These are phyloP conservation scores for Pseudotsuga menziesii DNA, from an alignment of 75 land plant genomes.

Conservation along the genomic window DNA sequence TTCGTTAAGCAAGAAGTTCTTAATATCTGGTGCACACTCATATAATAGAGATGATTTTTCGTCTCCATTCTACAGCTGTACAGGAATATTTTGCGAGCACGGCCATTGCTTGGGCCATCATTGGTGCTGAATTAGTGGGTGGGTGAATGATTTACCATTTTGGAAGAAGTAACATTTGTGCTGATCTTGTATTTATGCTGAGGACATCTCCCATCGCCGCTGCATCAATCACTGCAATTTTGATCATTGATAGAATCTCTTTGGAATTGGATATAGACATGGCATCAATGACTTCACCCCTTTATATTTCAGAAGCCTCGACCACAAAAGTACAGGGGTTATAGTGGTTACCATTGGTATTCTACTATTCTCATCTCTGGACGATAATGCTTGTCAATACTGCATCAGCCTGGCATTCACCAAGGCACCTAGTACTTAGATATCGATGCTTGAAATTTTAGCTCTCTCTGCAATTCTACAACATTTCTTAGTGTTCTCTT, in stretches of 20 bases:
- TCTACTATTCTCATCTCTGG: conserved; percentile 73
- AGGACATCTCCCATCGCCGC: conserved; percentile 76
- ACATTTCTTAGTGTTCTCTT: conserved; percentile 45
- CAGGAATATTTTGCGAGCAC: conserved; percentile 82
- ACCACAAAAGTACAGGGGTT: conserved; percentile 67
- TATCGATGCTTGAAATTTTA: conserved; percentile 84
- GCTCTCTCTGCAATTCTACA: conserved; percentile 67
- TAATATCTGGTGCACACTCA: conserved; percentile 71
- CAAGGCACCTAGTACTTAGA: conserved; percentile 75
- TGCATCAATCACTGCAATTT: conserved; percentile 34
- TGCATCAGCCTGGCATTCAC: conserved; percentile 75
- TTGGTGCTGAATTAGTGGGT: conserved; percentile 84
- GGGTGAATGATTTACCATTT: conserved; percentile 53
- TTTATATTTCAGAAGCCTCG: conserved; percentile 87
- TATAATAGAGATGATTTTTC: conserved; percentile 71
- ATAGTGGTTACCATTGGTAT: conserved; percentile 80
- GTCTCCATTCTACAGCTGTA: conserved; percentile 33
- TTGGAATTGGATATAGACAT: conserved; percentile 81
- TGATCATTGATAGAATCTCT: conserved; percentile 55
- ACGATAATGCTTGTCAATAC: conserved; percentile 73
- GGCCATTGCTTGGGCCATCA: conserved; percentile 78
- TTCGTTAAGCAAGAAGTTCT: too few species aligned
- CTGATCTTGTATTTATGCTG: conserved; percentile 58
- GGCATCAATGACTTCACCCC: conserved; percentile 86
- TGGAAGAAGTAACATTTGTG: conserved; percentile 51